These are phyloP conservation scores for Marchantia polymorpha DNA, from an alignment of 225 moss, liverwort and hornwort species.

Conservation along the genomic window DNA sequence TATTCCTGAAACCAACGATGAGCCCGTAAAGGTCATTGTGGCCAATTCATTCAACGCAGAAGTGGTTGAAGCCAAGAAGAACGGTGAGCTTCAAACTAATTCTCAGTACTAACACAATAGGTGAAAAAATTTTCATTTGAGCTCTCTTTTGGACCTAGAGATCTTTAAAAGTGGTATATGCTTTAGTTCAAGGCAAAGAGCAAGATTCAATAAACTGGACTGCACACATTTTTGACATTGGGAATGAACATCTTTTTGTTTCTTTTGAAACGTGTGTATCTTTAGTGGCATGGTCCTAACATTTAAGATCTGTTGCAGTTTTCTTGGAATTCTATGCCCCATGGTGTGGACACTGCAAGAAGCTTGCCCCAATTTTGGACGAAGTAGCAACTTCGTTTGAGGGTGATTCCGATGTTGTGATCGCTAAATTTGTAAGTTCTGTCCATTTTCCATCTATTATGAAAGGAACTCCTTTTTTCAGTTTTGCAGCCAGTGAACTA, in stretches of 20 bases:
- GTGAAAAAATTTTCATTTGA: too few relatives aligned
- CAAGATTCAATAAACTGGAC: background rate
- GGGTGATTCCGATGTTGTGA: slow-evolving; percentile 61
- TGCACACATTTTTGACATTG: background rate
- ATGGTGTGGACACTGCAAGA: slow-evolving; percentile 98
- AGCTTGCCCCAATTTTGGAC: slow-evolving; percentile 67
- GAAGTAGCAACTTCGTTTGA: slow-evolving; percentile 67
- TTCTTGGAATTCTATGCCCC: slow-evolving; percentile 94
- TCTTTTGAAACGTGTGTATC: background rate
- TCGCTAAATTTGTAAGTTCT: slow-evolving; percentile 79
- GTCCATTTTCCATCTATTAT: background rate
- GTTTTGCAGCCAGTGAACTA: background rate
- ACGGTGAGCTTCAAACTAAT: slow-evolving; percentile 43
- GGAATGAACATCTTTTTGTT: background rate
- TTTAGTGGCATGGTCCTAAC: background rate
- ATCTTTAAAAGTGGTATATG: too few relatives aligned
- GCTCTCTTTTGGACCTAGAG: too few relatives aligned
- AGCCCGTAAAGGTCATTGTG: slow-evolving; percentile 85
- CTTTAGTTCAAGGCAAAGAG: background rate
- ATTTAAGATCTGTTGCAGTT: slow-evolving; percentile 39
- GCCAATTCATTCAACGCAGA: slow-evolving; percentile 58
- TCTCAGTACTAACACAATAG: too few relatives aligned
- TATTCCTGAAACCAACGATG: slow-evolving; percentile 76
- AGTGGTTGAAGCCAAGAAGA: slow-evolving; percentile 67
- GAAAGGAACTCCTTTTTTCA: background rate